Percentiles rank a stretch among this genome's conserved stretches.
These are phyloP conservation scores for Colletotrichum camelliae DNA, from an alignment of 2,329 filamentous ascomycete genomes.

Conservation along the genomic window DNA sequence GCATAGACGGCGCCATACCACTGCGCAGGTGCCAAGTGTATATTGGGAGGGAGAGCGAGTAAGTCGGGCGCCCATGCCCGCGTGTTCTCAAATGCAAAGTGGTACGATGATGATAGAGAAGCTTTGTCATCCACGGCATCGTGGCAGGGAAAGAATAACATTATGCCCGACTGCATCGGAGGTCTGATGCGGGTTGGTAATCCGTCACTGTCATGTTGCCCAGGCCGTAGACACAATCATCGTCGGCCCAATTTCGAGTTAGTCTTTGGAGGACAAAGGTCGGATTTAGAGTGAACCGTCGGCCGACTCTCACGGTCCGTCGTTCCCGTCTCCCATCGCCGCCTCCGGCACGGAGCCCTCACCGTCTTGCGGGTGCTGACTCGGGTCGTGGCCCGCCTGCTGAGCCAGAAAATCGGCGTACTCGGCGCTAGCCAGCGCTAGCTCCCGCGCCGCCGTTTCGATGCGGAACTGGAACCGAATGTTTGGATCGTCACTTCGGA, in stretches of 20 bases:
- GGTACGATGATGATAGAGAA: slow-evolving; percentile 3
- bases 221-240: not conserved
- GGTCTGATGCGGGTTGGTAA: not conserved
- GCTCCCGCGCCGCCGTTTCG: slow-evolving; percentile 58
- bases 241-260: not conserved
- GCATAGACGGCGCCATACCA: not conserved
- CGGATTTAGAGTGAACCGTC: not conserved
- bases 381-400: slow-evolving; percentile 29
- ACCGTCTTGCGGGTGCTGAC: slow-evolving; percentile 26
- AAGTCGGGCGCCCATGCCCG: not conserved
- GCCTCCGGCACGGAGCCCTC: slow-evolving; percentile 19
- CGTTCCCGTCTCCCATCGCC: slow-evolving; percentile 22
- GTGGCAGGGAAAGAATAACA: not conserved
- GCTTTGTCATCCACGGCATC: not conserved
- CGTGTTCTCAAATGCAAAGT: slow-evolving; percentile 1
- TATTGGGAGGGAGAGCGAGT: not conserved
- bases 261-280: not conserved
- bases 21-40: not conserved
- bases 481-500: slow-evolving; percentile 46
- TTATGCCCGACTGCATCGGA: not conserved
- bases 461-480: slow-evolving; percentile 56
- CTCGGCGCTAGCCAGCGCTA: slow-evolving; percentile 57
- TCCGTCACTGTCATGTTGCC: not conserved
- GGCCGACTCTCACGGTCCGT: slow-evolving; percentile 6
- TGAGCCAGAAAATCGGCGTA: slow-evolving; percentile 50